Percentiles rank a stretch among this genome's conserved stretches.
phyloP scores from a whole-genome alignment of 208 protist genomes.

The Leishmania arabica region DNA sequence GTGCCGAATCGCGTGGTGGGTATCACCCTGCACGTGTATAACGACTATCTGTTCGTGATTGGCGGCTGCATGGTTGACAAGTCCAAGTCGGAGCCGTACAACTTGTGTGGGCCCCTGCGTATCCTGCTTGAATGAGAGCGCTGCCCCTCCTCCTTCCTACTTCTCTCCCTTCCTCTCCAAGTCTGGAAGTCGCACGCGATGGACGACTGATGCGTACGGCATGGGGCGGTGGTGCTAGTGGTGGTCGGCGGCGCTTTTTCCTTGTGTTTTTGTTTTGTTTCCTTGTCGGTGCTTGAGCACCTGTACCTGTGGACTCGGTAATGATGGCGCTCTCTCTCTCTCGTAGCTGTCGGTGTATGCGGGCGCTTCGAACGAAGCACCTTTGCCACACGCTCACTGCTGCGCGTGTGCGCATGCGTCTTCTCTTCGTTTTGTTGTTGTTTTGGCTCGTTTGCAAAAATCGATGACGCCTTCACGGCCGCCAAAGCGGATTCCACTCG shows the following conservation, averaged over 20 bases:
- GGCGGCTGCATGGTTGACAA: conserved; percentile 29
- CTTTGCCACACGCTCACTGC: neutral
- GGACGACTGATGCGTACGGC: neutral
- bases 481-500: no score
- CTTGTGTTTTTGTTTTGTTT: neutral
- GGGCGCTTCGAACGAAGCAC: neutral
- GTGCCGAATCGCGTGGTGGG: conserved; percentile 42
- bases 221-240: neutral
- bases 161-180: neutral
- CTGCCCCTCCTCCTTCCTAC: neutral
- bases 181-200: neutral
- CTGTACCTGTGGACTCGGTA: neutral
- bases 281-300: neutral
- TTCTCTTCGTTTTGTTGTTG: neutral
- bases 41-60: conserved; percentile 60
- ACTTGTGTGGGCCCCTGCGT: conserved; percentile 30
- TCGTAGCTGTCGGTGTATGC: neutral
- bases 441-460: neutral
- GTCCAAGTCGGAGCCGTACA: conserved; percentile 24
- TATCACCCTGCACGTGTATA: conserved; percentile 42
- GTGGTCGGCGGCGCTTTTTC: neutral
- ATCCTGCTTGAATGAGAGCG: conserved; percentile 16
- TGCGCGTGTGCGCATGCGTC: neutral
- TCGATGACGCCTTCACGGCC: neutral
- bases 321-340: neutral